Evolutionary conservation across 164 flowering plant genomes (phyloP), one percentile per base, ranked within the genome.

Genomic region (Malania oleifera): DNA sequence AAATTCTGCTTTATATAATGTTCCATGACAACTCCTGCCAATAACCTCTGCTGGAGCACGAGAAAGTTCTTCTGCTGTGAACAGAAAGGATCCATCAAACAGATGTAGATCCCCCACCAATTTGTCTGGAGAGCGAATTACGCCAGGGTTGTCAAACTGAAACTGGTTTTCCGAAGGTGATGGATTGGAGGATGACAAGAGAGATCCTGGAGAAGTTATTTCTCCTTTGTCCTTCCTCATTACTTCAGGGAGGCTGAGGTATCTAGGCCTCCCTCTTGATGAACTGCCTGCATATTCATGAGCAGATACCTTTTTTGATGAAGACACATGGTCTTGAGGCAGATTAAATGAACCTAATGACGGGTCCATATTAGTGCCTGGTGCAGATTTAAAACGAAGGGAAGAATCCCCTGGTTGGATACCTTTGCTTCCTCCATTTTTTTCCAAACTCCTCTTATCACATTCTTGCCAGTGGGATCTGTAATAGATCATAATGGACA

Each of bases 11-110:
- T 65, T 77, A 50, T 88, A 88, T n/a, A 81, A 57, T 27, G 77
- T 75, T 26, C 96, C 96, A 66, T 88, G 96, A 57, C 91, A 79
- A 63, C 96, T 82, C 62, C 76, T 80, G 0, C 89, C 96, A 41
- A 83, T 52, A 34, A 78, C 66, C 67, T 88, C 96, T 14, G 86
- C 91, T 3, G 91, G 89, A 35, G 96, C 96, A 53, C 65, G 65
- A n/a, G 96, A 88, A 39, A 88, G 79, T 34, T 88, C 86, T 60
- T 83, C 85, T 10, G 80, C 69, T 9, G 84, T 79, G 62, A 88
- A 77, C 56, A 57, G 40, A 29, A 73, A 64, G 22, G 86, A 75
- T 48, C 67, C 67, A 45, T 85, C 83, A 60, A 88, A 79, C 4
- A 88, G 65, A 65, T 83, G 80, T 12, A 88, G 53, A 45, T 85